Evolutionary conservation across 768 basidiomycete genomes (phyloP).

Genomic region (Pisolithus microcarpus): DNA sequence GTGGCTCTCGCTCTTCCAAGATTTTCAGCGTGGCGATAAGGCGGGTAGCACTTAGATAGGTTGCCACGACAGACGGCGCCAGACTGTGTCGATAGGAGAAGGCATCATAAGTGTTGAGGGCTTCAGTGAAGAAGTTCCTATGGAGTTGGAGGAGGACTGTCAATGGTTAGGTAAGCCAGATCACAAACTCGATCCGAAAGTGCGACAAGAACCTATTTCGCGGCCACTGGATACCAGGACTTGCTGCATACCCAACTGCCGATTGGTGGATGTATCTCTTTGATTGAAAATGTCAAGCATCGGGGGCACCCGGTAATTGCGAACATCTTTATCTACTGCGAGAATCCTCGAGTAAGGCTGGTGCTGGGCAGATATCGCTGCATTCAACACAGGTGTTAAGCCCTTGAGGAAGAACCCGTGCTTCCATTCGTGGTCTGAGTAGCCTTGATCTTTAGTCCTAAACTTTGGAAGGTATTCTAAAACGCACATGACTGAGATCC

Average conservation of each 20-base stretch:
- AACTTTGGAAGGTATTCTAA: conserved; percentile 3
- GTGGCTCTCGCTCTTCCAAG: conserved; percentile 51
- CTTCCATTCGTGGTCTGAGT: conserved; percentile 64
- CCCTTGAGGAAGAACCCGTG: conserved; percentile 57
- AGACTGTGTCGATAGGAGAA: conserved; percentile 56
- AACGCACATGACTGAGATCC: conserved; percentile 25
- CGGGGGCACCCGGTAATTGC: conserved; percentile 49
- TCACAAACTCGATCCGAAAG: not conserved
- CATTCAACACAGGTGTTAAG: conserved; percentile 55
- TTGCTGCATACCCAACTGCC: conserved; percentile 58
- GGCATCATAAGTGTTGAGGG: conserved; percentile 45
- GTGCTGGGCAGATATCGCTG: conserved; percentile 45
- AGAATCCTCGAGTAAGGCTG: conserved; percentile 47
- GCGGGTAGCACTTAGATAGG: conserved; percentile 51
- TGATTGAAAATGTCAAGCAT: conserved; percentile 39
- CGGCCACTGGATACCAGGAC: conserved; percentile 53
- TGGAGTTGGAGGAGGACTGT: conserved; percentile 63
- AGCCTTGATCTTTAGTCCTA: conserved; percentile 7
- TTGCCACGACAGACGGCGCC: conserved; percentile 66
- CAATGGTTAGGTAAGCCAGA: conserved; percentile 1
- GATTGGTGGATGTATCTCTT: conserved; percentile 33
- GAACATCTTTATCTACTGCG: conserved; percentile 45
- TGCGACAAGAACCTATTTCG: conserved; percentile 43
- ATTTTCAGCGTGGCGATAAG: conserved; percentile 52
- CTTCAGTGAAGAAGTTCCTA: conserved; percentile 59